Evolutionary conservation across 2,329 filamentous ascomycete species (phyloP).

Genomic region (Fusarium verticillioides): DNA sequence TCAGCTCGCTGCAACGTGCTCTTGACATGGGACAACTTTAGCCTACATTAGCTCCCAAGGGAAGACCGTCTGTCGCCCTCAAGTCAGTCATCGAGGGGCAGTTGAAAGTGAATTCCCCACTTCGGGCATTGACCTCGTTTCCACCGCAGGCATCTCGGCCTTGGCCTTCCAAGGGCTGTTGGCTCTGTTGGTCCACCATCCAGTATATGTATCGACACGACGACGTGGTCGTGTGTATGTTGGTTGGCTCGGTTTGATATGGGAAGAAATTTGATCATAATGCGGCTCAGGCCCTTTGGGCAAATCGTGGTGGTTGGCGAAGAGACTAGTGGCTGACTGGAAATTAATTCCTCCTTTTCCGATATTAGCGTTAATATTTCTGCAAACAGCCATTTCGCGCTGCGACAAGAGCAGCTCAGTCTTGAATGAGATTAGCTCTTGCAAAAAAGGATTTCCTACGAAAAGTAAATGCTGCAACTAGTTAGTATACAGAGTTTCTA

Average conservation of each 20-base stretch:
- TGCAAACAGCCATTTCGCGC: not conserved
- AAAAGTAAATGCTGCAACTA: not conserved
- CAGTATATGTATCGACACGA: not conserved
- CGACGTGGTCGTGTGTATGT: not conserved
- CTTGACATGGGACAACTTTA: not conserved
- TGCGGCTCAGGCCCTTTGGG: not conserved
- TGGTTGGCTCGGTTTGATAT: not conserved
- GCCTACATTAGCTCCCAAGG: not conserved
- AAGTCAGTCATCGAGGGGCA: not conserved
- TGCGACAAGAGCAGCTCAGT: not conserved
- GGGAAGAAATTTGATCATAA: not conserved
- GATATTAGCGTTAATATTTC: not conserved
- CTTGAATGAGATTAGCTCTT: not conserved
- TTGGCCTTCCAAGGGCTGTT: not conserved
- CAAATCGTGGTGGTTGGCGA: not conserved
- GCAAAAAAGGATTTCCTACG: not conserved
- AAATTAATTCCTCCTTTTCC: slow-evolving; percentile 8
- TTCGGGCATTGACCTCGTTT: not conserved
- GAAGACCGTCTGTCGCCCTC: not conserved
- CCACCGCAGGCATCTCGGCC: not conserved
- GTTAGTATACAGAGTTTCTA: not conserved
- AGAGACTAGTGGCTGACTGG: not conserved
- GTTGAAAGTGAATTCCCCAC: not conserved
- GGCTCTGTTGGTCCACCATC: not conserved
- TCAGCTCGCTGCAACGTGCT: not conserved